These are phyloP conservation scores for Asclepias syriaca DNA, from an alignment of 257 asterid genomes.

Conservation along the genomic window DNA sequence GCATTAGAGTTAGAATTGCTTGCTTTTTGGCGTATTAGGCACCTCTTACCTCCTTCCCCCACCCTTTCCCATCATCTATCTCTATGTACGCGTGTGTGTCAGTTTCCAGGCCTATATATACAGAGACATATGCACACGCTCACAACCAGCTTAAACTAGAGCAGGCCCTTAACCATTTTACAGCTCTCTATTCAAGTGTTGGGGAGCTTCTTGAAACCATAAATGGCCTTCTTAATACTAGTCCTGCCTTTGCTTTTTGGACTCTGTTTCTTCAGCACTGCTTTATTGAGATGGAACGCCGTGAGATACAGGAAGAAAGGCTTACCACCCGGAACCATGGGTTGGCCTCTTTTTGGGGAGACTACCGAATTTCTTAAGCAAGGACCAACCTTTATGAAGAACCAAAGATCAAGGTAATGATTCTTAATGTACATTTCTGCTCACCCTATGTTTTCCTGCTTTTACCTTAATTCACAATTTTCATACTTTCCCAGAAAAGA, in stretches of 20 bases:
- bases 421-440: not conserved
- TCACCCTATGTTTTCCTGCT: not conserved
- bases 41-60: conserved; percentile 18
- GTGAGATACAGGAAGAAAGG: conserved; percentile 71
- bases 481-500: not conserved
- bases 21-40: conserved; percentile 64
- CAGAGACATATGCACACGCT: conserved; percentile 60
- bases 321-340: conserved; percentile 98
- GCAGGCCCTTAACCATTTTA: conserved; percentile 41
- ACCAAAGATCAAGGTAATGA: conserved; percentile 79
- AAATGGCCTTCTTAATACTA: conserved; percentile 64
- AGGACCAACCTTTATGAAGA: conserved; percentile 91
- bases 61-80: conserved; percentile 1
- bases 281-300: conserved; percentile 84
- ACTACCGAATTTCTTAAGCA: conserved; percentile 93
- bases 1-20: conserved; percentile 38
- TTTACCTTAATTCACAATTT: not conserved
- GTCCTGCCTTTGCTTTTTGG: conserved; percentile 50
- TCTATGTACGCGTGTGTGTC: conserved; percentile 21
- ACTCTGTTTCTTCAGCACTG: conserved; percentile 61
- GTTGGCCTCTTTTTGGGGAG: conserved; percentile 98
- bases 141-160: conserved; percentile 42
- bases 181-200: conserved; percentile 38
- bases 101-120: conserved; percentile 47
- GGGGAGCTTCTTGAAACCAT: conserved; percentile 41